phyloP scores from a whole-genome alignment of 176 grass and related monocot genomes.

The Urochloa ruziziensis region DNA sequence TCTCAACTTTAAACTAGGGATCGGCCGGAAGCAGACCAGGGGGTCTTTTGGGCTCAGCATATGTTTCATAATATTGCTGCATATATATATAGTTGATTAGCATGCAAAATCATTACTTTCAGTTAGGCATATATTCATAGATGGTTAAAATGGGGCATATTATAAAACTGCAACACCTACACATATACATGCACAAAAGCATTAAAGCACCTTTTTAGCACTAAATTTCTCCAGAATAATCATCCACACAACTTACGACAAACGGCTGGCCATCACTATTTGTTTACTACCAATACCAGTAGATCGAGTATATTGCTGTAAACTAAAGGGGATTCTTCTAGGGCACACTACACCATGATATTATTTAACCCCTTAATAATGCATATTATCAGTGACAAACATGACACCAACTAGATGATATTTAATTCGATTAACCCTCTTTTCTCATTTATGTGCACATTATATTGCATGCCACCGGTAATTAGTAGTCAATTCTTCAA shows the following conservation, averaged over 20 bases:
- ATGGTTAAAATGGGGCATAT: background rate
- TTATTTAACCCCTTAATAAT: too few relatives aligned
- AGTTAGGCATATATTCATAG: slow-evolving; percentile 30
- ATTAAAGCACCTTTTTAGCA: background rate
- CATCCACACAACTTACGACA: background rate
- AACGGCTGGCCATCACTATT: background rate
- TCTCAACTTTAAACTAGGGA: too few relatives aligned
- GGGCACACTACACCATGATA: too few relatives aligned
- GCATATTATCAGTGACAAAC: background rate
- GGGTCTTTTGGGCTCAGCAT: background rate
- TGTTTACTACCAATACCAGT: background rate
- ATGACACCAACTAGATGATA: background rate
- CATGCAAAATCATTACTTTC: background rate
- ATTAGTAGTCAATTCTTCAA: background rate
- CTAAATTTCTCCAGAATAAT: slow-evolving; percentile 26
- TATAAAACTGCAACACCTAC: background rate
- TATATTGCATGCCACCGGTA: background rate
- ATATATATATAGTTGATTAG: background rate
- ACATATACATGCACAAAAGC: background rate
- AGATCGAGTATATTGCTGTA: background rate
- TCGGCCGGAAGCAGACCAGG: background rate
- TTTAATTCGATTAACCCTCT: background rate
- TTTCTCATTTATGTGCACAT: background rate
- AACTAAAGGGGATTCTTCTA: slow-evolving; percentile 20
- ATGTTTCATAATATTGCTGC: background rate